phyloP scores from a whole-genome alignment of 495 filamentous ascomycete genomes.

The Delitschia confertaspora region DNA sequence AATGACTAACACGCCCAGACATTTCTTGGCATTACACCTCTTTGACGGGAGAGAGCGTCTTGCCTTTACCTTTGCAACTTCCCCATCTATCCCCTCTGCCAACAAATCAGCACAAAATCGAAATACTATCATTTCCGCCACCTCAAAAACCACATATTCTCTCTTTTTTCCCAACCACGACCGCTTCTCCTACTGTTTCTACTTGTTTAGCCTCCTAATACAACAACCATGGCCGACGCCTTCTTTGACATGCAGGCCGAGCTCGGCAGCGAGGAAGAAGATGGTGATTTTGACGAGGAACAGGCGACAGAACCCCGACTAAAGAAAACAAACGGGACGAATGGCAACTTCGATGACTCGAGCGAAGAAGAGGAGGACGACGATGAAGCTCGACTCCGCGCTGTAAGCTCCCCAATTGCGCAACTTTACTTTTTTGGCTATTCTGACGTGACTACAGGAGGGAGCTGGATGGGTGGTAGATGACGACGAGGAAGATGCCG shows the following conservation, averaged over 20 bases:
- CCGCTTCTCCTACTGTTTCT: too few relatives aligned
- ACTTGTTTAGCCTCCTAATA: too few relatives aligned
- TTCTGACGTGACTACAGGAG: slow-evolving; percentile 36
- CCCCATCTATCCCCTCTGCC: too few relatives aligned
- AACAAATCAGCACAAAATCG: too few relatives aligned
- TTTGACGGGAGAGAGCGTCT: too few relatives aligned
- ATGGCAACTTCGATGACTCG: slow-evolving; percentile 60
- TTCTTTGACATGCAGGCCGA: slow-evolving; percentile 77
- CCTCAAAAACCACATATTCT: too few relatives aligned
- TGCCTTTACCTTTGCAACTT: too few relatives aligned
- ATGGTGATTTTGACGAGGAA: slow-evolving; percentile 79
- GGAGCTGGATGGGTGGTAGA: slow-evolving; percentile 94
- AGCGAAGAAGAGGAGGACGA: slow-evolving; percentile 96
- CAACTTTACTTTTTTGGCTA: neutral
- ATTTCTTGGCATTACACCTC: too few relatives aligned
- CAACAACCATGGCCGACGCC: slow-evolving; percentile 6
- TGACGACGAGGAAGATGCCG: slow-evolving; percentile 72
- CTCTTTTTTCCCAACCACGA: too few relatives aligned
- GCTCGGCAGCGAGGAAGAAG: slow-evolving; percentile 82
- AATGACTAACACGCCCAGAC: too few relatives aligned
- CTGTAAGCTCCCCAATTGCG: slow-evolving; percentile 20
- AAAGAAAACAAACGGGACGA: slow-evolving; percentile 37
- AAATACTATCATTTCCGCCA: too few relatives aligned
- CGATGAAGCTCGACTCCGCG: slow-evolving; percentile 72
- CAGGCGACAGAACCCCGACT: slow-evolving; percentile 54